Base-by-base conservation (phyloP, 345 rosid species). In the Euphorbia tirucalli region DNA sequence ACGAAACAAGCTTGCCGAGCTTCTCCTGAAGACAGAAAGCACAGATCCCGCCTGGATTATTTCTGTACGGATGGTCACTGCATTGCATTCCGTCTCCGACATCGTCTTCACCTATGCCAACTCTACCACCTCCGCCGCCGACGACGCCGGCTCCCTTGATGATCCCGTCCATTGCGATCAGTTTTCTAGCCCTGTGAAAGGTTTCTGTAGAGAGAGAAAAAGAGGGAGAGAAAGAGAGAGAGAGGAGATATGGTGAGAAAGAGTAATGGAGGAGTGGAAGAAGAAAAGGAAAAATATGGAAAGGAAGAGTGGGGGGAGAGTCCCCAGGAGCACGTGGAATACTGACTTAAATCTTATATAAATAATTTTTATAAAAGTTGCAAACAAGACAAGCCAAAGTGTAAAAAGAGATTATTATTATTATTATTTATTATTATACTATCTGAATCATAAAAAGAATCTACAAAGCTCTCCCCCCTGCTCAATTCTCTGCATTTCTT, bases 1-100 rank as follows among this genome's bases (percentile, higher is more conserved):
- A 92, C 71, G 98, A 90, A 28, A 95, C 97, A 37, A 95, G 86
- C 86, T 95, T 95, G 31, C 99, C 98, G 19, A 95, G 93, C 86
- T 93, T 92, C 46, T 95, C 99, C 69, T 95, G 97, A 49, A 95
- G 98, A 74, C 99, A 95, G 78, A 93, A 88, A 61, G 97, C 99
- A 79, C 99, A 95, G 88, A 95, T 90, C 79, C 99, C 99, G 61
- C 97, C 98, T 44, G 93, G 92, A 87, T 95, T 92, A 73, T 80
- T 86, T 0, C 87, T 85, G 39, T 83, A 87, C 41, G 93, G 96
- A 78, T 92, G 97, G 56, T 89, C 85, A 75, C 83, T 74, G 73
- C 99, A 90, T 66, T 87, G 90, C 91, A 87, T 90, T 0, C 97
- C 97, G 73, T 92, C 97, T 0, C 90, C 92, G 84, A 86, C 78